These are phyloP conservation scores for Beauveria medogensis DNA, from an alignment of 2,329 filamentous ascomycete species.

Conservation along the genomic window DNA sequence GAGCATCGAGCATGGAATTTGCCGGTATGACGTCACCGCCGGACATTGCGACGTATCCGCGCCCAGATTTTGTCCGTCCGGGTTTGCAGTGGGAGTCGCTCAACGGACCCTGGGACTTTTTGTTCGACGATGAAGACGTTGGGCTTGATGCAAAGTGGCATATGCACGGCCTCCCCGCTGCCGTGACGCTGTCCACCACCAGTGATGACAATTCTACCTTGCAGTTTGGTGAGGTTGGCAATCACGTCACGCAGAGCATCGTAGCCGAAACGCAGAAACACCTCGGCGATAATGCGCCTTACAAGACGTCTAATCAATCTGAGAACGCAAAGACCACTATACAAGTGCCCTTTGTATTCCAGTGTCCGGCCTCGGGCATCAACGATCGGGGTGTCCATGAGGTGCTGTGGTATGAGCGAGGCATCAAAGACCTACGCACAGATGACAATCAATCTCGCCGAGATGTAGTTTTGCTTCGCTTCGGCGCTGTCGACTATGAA, in stretches of 20 bases:
- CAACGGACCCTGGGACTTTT: constrained; percentile 55
- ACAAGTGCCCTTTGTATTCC: constrained; percentile 57
- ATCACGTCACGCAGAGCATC: constrained; percentile 34
- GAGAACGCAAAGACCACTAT: constrained; percentile 43
- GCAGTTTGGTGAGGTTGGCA: constrained; percentile 12
- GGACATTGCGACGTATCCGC: constrained; percentile 39
- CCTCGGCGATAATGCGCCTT: constrained; percentile 36
- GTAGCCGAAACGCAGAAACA: constrained; percentile 40
- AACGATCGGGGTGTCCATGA: constrained; percentile 40
- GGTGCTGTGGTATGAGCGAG: constrained; percentile 58
- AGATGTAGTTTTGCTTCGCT: too few relatives aligned
- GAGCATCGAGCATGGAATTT: not conserved
- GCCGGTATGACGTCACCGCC: constrained; percentile 15
- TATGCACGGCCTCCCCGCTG: constrained; percentile 37
- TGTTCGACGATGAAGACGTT: constrained; percentile 56
- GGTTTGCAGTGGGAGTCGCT: constrained; percentile 50
- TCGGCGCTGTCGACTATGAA: constrained; percentile 42
- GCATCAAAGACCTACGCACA: constrained; percentile 43
- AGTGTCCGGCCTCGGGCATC: constrained; percentile 52
- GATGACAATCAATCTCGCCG: constrained; percentile 16
- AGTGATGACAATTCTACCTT: constrained; percentile 26
- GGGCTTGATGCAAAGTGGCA: constrained; percentile 49
- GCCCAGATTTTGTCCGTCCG: constrained; percentile 54
- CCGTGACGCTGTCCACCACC: constrained; percentile 23
- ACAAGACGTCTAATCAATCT: constrained; percentile 16